Conservation (phyloP, 225 moss, liverwort and hornwort genomes). For the Polytrichum formosum region DNA sequence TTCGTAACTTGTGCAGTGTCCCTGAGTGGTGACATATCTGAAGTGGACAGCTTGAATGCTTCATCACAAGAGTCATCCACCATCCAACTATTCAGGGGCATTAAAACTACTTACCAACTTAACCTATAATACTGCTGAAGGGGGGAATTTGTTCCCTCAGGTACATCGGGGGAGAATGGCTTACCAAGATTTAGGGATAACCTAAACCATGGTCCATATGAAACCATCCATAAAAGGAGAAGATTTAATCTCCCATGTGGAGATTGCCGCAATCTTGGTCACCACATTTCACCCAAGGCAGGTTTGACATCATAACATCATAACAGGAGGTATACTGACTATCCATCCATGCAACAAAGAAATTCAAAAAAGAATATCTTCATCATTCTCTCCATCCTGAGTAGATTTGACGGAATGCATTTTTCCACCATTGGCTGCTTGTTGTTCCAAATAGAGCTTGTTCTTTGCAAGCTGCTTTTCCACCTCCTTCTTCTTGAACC, state of each 20-base stretch:
- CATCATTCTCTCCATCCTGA: constrained; percentile 2
- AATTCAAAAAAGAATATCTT: constrained; percentile 10
- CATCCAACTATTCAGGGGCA: too few species aligned
- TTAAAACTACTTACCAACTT: too few species aligned
- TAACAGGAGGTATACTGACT: neutral
- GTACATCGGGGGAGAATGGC: too few species aligned
- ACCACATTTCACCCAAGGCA: neutral
- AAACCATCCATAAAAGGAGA: neutral
- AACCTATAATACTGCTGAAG: too few species aligned
- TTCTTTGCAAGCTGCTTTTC: constrained; percentile 56
- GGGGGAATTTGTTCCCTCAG: too few species aligned
- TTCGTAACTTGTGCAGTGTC: too few species aligned
- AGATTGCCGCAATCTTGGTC: neutral
- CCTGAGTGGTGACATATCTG: too few species aligned
- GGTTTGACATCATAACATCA: neutral
- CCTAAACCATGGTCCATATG: neutral
- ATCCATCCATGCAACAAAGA: neutral
- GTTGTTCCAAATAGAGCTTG: constrained; percentile 42
- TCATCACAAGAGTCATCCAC: too few species aligned
- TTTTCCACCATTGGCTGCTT: constrained; percentile 12
- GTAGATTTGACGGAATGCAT: neutral
- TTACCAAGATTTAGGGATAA: too few species aligned
- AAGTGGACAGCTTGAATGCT: too few species aligned
- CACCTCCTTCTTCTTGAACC: constrained; percentile 72
- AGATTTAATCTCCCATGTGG: neutral